Percentiles rank a stretch among this genome's conserved stretches.
Conservation (phyloP, 1,139 yeast species). For the Suhomyces maxii region DNA sequence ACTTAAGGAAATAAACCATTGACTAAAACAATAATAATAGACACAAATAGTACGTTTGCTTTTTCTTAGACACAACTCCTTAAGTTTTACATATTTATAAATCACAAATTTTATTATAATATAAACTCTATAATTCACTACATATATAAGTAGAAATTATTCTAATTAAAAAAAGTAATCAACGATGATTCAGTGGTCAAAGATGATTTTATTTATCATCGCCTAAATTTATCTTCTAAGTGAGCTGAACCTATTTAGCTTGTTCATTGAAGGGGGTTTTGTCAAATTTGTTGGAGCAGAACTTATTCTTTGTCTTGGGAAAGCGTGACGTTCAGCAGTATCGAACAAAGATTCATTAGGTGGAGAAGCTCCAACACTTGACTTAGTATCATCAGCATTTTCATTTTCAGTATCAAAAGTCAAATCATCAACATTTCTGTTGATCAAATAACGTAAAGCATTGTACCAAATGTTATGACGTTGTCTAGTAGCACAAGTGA, state of each 20-base stretch:
- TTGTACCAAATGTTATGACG: slow-evolving; percentile 93
- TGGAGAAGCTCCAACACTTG: slow-evolving; percentile 3
- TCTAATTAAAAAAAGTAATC: too few relatives aligned
- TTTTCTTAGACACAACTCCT: too few relatives aligned
- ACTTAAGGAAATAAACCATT: too few relatives aligned
- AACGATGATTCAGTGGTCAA: too few relatives aligned
- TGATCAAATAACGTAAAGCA: slow-evolving; percentile 74
- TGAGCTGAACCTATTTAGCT: slow-evolving; percentile 25
- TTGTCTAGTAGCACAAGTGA: slow-evolving; percentile 85
- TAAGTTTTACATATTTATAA: too few relatives aligned
- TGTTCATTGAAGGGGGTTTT: slow-evolving; percentile 18
- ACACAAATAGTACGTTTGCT: too few relatives aligned
- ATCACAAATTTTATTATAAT: too few relatives aligned
- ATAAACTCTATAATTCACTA: not conserved
- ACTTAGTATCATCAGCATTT: slow-evolving; percentile 9
- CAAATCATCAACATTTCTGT: slow-evolving; percentile 65
- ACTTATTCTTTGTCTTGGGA: slow-evolving; percentile 30
- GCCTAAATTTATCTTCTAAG: slow-evolving; percentile 16
- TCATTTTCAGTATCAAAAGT: slow-evolving; percentile 37
- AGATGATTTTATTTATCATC: too few relatives aligned
- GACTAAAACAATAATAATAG: not conserved
- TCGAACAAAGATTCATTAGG: slow-evolving; percentile 17
- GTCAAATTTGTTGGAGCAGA: slow-evolving; percentile 21
- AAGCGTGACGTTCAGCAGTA: slow-evolving; percentile 32
- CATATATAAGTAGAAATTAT: not conserved